Conservation (phyloP, 2,329 filamentous ascomycete species). For the Dothistroma septosporum region DNA sequence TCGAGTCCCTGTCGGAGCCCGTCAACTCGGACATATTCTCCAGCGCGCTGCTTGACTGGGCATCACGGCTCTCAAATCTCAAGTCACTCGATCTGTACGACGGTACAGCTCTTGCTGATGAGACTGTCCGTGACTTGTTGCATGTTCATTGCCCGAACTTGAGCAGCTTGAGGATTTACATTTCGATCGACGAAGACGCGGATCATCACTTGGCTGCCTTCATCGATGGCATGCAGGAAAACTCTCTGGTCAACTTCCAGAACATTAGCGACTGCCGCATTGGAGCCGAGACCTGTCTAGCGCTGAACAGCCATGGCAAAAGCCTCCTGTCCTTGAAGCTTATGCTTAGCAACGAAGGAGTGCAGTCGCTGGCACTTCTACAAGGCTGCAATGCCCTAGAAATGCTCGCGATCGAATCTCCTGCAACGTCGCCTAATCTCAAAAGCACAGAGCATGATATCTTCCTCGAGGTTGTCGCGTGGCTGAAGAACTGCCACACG, state of each 20-base stretch:
- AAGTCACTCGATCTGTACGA: slow-evolving; percentile 58
- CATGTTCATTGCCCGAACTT: slow-evolving; percentile 58
- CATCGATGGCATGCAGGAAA: slow-evolving; percentile 43
- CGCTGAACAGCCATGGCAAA: slow-evolving; percentile 50
- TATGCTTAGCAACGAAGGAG: slow-evolving; percentile 46
- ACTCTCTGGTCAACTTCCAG: slow-evolving; percentile 57
- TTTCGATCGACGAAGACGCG: slow-evolving; percentile 43
- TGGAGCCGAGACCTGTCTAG: slow-evolving; percentile 51
- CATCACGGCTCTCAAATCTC: slow-evolving; percentile 55
- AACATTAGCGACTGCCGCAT: slow-evolving; percentile 55
- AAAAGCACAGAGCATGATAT: slow-evolving; percentile 52
- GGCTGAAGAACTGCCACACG: slow-evolving; percentile 52
- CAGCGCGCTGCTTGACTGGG: slow-evolving; percentile 55
- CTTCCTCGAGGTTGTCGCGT: slow-evolving; percentile 50
- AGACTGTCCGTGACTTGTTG: slow-evolving; percentile 52
- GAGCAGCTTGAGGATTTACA: slow-evolving; percentile 56
- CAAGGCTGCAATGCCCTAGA: slow-evolving; percentile 49
- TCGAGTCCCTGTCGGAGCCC: slow-evolving; percentile 49
- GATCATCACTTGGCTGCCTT: slow-evolving; percentile 39
- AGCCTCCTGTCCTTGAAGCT: slow-evolving; percentile 55
- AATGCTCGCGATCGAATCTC: slow-evolving; percentile 21
- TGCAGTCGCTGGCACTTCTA: slow-evolving; percentile 46
- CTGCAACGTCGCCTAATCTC: slow-evolving; percentile 46
- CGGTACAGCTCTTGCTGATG: slow-evolving; percentile 55
- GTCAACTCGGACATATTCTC: slow-evolving; percentile 48